Percentiles rank a stretch among this genome's conserved stretches.
phyloP scores from a whole-genome alignment of 2,329 filamentous ascomycete species.

The Lecanosticta acicola region DNA sequence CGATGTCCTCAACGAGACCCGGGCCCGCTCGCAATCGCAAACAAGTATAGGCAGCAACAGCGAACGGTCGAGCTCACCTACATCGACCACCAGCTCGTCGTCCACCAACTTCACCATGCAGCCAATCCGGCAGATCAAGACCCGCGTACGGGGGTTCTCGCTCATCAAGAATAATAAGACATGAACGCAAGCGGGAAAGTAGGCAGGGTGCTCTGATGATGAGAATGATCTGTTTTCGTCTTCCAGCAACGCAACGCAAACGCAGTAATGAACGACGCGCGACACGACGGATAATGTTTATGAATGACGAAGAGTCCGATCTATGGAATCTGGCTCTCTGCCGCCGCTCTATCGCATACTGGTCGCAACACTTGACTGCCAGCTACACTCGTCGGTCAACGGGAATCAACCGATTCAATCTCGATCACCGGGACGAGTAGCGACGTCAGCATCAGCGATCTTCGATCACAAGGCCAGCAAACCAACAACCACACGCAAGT shows the following conservation, averaged over 20 bases:
- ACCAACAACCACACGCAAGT: too few relatives aligned
- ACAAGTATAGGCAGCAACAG: constrained; percentile 19
- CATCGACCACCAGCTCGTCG: constrained; percentile 8
- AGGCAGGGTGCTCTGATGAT: too few relatives aligned
- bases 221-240: background rate
- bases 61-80: constrained; percentile 15
- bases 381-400: too few relatives aligned
- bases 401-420: background rate
- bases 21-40: constrained; percentile 28
- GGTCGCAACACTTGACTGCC: too few relatives aligned
- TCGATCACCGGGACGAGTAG: background rate
- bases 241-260: background rate
- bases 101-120: constrained; percentile 6
- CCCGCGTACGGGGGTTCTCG: constrained; percentile 14
- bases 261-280: background rate
- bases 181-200: background rate
- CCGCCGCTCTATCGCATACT: too few relatives aligned
- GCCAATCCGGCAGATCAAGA: constrained; percentile 12
- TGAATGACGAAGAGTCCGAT: background rate
- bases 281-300: constrained; percentile 1
- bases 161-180: constrained; percentile 13
- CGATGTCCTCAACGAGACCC: constrained; percentile 31
- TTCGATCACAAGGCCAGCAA: background rate
- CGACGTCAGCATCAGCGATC: background rate
- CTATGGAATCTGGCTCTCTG: background rate